Evolutionary conservation across 371 early-diverging fungal genomes (phyloP).

Genomic region (Lichtheimia ornata): DNA sequence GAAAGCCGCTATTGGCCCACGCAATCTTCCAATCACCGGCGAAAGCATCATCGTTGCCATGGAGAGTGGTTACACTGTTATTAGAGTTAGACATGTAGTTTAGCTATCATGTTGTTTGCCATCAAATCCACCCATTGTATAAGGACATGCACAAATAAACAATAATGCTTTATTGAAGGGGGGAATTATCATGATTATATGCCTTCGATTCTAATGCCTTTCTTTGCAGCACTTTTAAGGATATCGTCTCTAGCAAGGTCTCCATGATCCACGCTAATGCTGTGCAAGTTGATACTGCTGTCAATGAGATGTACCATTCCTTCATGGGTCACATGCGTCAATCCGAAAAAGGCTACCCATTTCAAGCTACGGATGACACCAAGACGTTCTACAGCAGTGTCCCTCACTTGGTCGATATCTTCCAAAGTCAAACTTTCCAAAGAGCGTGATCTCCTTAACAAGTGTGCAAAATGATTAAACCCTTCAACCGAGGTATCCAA

Average conservation of each 20-base stretch:
- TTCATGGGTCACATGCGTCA: neutral
- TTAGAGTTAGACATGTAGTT: too few relatives aligned
- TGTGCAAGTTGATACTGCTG: neutral
- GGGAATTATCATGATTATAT: neutral
- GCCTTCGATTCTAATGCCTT: constrained; percentile 4
- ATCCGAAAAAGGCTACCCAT: constrained; percentile 1
- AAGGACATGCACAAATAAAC: too few relatives aligned
- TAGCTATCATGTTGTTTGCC: too few relatives aligned
- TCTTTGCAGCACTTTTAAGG: neutral
- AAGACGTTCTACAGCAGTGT: neutral
- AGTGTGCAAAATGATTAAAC: neutral
- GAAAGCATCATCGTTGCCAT: too few relatives aligned
- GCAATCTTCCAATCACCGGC: too few relatives aligned
- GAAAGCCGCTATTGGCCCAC: too few relatives aligned
- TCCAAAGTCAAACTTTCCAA: neutral
- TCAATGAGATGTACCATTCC: neutral
- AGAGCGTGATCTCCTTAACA: neutral
- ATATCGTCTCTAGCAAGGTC: constrained; percentile 1
- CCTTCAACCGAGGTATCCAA: neutral
- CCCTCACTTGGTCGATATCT: neutral
- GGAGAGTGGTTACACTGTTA: too few relatives aligned
- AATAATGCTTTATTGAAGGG: too few relatives aligned
- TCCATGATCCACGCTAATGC: neutral
- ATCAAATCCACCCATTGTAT: too few relatives aligned
- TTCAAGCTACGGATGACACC: neutral